Evolutionary conservation across 2,329 filamentous ascomycete genomes (phyloP).

Genomic region (Cordyceps militaris): DNA sequence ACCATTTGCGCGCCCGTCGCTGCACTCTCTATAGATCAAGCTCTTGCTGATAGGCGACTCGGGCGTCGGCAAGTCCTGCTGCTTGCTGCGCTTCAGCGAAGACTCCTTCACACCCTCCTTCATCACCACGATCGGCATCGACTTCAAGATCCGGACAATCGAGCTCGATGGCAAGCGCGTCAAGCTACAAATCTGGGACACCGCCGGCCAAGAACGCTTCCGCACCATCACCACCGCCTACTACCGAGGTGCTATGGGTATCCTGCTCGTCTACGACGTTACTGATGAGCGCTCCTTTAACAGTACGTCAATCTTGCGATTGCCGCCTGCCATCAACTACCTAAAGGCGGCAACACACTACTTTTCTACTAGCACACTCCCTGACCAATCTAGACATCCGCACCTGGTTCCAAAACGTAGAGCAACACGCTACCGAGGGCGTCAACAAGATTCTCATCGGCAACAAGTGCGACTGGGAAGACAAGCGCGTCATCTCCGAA

Average conservation of each 20-base stretch:
- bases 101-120: conserved; percentile 96
- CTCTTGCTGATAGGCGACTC: conserved; percentile 94
- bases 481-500: conserved; percentile 90
- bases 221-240: conserved; percentile 98
- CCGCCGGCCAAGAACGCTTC: conserved; percentile 95
- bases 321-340: not conserved
- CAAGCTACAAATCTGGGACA: conserved; percentile 99
- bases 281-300: conserved; percentile 94
- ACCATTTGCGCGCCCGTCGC: not conserved
- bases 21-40: conserved; percentile 64
- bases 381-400: conserved; percentile 67
- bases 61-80: conserved; percentile 95
- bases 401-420: conserved; percentile 98
- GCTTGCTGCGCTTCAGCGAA: conserved; percentile 91
- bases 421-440: conserved; percentile 95
- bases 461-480: conserved; percentile 99
- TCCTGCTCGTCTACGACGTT: conserved; percentile 95
- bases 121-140: conserved; percentile 98
- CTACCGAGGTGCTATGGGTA: conserved; percentile 97
- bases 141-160: conserved; percentile 99
- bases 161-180: conserved; percentile 98
- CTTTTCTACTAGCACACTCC: not conserved
- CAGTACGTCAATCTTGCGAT: conserved; percentile 50
- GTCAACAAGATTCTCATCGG: conserved; percentile 99
- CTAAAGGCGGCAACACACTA: not conserved